Conservation (phyloP, 345 rosid species). For the Luvunga scandens region DNA sequence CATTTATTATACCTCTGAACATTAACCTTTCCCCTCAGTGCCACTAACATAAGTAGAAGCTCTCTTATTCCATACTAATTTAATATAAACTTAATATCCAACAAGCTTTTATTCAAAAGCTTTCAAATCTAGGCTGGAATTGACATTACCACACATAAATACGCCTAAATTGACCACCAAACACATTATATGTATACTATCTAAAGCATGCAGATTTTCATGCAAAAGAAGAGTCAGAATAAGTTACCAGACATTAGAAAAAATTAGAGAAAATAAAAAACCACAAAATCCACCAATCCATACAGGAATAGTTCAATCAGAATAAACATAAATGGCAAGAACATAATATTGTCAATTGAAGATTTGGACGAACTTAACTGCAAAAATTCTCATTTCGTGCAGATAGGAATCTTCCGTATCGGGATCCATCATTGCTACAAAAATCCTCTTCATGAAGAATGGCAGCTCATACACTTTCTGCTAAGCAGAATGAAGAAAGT, state of each 20-base stretch:
- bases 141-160: neutral
- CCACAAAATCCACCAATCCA: neutral
- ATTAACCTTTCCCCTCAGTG: neutral
- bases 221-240: neutral
- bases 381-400: slow-evolving; percentile 65
- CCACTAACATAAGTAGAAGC: neutral
- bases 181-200: neutral
- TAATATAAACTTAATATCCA: neutral
- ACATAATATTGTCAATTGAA: neutral
- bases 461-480: slow-evolving; percentile 74
- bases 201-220: neutral
- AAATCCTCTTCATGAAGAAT: slow-evolving; percentile 59
- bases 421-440: slow-evolving; percentile 75
- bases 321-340: slow-evolving; percentile 1
- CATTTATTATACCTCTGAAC: neutral
- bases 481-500: slow-evolving; percentile 14
- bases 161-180: neutral
- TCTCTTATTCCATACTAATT: neutral
- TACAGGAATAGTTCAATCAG: neutral
- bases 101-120: neutral
- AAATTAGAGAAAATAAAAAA: neutral
- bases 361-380: slow-evolving; percentile 49
- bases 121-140: neutral
- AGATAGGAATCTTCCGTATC: slow-evolving; percentile 49
- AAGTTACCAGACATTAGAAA: neutral